Evolutionary conservation across 2,329 filamentous ascomycete genomes (phyloP).

Genomic region (Fusarium xyrophilum): DNA sequence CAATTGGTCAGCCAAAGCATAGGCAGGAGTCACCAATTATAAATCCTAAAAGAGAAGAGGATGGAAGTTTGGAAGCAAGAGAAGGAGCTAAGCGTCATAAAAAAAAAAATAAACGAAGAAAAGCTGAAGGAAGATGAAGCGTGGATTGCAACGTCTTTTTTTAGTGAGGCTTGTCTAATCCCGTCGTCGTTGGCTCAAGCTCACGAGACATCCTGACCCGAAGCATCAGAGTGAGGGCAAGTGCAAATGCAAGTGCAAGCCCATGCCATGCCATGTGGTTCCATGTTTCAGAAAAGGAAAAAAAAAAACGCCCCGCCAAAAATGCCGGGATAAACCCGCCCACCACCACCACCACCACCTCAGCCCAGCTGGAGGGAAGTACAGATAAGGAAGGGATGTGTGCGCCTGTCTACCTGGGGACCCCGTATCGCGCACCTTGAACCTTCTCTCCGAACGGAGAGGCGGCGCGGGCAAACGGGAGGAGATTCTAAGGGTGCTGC

Average conservation of each 20-base stretch:
- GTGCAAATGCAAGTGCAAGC: constrained; percentile 6
- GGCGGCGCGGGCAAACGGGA: neutral
- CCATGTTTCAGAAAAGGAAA: constrained; percentile 29
- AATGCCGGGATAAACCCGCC: constrained; percentile 21
- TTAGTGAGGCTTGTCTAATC: constrained; percentile 35
- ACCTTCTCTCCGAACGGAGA: neutral
- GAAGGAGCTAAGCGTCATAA: constrained; percentile 3
- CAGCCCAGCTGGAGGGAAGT: constrained; percentile 4
- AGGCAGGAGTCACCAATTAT: constrained; percentile 14
- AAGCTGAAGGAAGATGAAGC: neutral
- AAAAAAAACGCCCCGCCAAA: constrained; percentile 8
- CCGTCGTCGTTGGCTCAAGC: constrained; percentile 10
- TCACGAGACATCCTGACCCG: constrained; percentile 27
- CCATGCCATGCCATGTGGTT: neutral
- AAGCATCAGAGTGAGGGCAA: constrained; percentile 14
- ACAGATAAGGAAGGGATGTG: neutral
- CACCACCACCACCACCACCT: constrained; percentile 13
- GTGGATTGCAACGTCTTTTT: constrained; percentile 21
- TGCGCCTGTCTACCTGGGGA: neutral
- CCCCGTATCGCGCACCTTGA: neutral
- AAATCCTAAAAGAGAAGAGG: constrained; percentile 5
- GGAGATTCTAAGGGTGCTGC: neutral
- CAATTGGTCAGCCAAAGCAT: constrained; percentile 17
- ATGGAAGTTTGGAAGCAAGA: constrained; percentile 1
- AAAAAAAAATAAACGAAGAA: neutral